A percentile compares a stretch with the other conserved stretches of the same genome.
Conservation (phyloP, 2,329 filamentous ascomycete genomes). For the Diaporthe citrichinensis region DNA sequence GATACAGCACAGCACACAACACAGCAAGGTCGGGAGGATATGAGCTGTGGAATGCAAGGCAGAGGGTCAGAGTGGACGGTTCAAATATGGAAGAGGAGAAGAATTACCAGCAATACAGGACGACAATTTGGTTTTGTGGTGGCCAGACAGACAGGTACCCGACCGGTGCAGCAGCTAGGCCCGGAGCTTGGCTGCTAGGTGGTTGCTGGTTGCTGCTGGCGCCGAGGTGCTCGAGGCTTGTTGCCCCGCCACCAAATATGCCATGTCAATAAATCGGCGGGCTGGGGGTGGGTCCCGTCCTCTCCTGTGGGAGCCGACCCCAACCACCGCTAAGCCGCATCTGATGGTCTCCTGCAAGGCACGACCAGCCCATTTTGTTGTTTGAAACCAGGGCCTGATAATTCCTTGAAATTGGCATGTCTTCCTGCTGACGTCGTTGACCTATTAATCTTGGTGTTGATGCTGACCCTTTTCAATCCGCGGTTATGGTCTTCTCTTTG, state of each 20-base stretch:
- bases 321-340: conserved; percentile 37
- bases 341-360: conserved; percentile 17
- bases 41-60: not conserved
- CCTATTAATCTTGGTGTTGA: not conserved
- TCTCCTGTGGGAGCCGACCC: conserved; percentile 2
- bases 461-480: not conserved
- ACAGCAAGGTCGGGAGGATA: not conserved
- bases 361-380: conserved; percentile 13
- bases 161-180: not conserved
- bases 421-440: conserved; percentile 6
- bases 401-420: not conserved
- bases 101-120: not conserved
- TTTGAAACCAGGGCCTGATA: conserved; percentile 1
- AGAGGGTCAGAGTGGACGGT: not conserved
- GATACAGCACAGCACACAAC: not conserved
- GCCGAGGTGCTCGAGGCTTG: not conserved
- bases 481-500: not conserved
- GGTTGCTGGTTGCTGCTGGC: not conserved
- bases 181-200: conserved; percentile 3
- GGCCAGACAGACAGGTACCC: not conserved
- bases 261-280: conserved; percentile 37
- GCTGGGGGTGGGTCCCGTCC: conserved; percentile 32
- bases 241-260: conserved; percentile 36
- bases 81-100: not conserved
- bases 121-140: conserved; percentile 7